Percentiles rank a stretch among this genome's conserved stretches.
Conservation (phyloP, 2,329 filamentous ascomycete species). For the Diplocarpon rosae region DNA sequence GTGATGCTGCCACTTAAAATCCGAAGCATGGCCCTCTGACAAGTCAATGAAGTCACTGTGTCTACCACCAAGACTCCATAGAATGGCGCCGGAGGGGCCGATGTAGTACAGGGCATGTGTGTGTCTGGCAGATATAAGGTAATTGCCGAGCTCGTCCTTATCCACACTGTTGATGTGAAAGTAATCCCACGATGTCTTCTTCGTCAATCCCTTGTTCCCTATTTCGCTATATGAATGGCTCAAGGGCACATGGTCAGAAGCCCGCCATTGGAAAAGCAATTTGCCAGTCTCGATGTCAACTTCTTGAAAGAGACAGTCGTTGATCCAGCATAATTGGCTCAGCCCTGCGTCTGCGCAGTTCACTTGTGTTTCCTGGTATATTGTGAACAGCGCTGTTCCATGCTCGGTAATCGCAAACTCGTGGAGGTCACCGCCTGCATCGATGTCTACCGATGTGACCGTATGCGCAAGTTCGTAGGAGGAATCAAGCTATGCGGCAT, state of each 20-base stretch:
- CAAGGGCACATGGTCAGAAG: conserved; percentile 28
- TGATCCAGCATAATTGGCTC: conserved; percentile 11
- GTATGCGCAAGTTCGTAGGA: conserved; percentile 5
- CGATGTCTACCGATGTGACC: neutral
- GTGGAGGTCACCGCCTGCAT: conserved; percentile 6
- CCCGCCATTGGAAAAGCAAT: conserved; percentile 40
- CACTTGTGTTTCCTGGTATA: conserved; percentile 6
- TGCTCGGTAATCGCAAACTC: conserved; percentile 7
- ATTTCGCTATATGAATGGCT: conserved; percentile 10
- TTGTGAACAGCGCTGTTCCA: conserved; percentile 7
- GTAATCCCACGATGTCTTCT: conserved; percentile 16
- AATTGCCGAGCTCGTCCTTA: conserved; percentile 32
- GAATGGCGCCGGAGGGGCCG: conserved; percentile 33
- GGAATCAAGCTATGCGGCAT: conserved; percentile 2
- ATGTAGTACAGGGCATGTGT: conserved; percentile 35
- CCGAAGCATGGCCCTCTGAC: conserved; percentile 28
- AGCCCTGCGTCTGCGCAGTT: conserved; percentile 3
- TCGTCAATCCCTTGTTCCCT: conserved; percentile 3
- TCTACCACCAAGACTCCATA: conserved; percentile 36
- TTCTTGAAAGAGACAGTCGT: conserved; percentile 32
- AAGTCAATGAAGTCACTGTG: conserved; percentile 31
- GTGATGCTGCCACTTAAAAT: conserved; percentile 40
- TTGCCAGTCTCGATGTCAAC: conserved; percentile 38
- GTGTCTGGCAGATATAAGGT: conserved; percentile 36
- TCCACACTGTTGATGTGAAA: conserved; percentile 29